Base-by-base conservation (phyloP, 257 asterid genomes). In the Solanum bulbocastanum region DNA sequence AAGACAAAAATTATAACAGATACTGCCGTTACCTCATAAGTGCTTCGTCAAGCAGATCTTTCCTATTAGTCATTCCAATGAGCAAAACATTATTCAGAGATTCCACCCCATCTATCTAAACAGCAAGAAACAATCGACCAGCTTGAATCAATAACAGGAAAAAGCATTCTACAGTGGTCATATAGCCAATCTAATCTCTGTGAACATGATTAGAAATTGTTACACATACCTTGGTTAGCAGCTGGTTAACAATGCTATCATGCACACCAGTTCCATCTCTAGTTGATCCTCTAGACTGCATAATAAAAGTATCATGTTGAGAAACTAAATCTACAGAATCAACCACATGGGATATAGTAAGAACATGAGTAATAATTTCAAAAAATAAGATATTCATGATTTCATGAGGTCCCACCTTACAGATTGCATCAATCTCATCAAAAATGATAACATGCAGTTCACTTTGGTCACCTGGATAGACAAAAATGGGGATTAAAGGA, bases 261-360 rank as follows among this genome's bases (percentile, higher is more conserved):
- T 97, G 99, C 36, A 97, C 99, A 91, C 99, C 99, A 90, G 99
- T 97, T 65, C 99, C 99, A 87, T 97, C 99, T 92, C 98, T 94
- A 87, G 98, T 97, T 83, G 99, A 97, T 89, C 99, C 99, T 93
- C 99, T 95, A 79, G 99, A 92, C 99, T 97, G 96, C 86, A 92
- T 89, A 89, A 90, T 32, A 87, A 89, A 88, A 86, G 88, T 86
- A 75, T 82, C 87, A 83, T 36, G 46, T 32, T 37, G 62, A 89
- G 52, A 75, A 84, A 71, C 33, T 6, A 86, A 44, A 69, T 72
- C n/a, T 72, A 81, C 68, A 81, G 68, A 81, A 78, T 79, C 16
- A 71, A 69, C 16, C 69, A 46, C 10, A 81, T n/a, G 66, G 25
- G 27, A 46, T 30, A 46, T 49, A 32, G 33, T 46, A 22, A 49